Percentiles rank a stretch among this genome's conserved stretches.
phyloP scores from a whole-genome alignment of 495 filamentous ascomycete species.

The Letharia lupina region DNA sequence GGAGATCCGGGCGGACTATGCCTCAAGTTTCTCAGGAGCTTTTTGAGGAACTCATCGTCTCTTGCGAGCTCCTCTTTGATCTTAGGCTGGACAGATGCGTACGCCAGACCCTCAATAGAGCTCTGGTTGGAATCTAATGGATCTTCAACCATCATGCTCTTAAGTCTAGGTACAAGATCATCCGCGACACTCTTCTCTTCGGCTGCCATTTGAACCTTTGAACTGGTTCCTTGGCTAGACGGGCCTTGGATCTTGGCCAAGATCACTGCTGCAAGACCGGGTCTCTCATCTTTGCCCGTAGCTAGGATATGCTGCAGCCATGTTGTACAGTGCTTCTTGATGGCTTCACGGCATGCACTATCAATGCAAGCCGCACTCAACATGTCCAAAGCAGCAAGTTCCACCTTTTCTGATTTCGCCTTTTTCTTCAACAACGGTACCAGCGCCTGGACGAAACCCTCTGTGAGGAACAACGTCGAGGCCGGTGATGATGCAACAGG shows the following conservation, averaged over 20 bases:
- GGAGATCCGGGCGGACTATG: slow-evolving; percentile 41
- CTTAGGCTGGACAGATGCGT: slow-evolving; percentile 70
- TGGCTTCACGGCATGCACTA: slow-evolving; percentile 63
- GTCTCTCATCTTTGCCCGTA: slow-evolving; percentile 52
- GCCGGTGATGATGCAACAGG: slow-evolving; percentile 66
- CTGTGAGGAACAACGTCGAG: slow-evolving; percentile 68
- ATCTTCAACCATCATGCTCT: slow-evolving; percentile 58
- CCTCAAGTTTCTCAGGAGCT: slow-evolving; percentile 52
- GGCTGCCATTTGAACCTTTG: slow-evolving; percentile 32
- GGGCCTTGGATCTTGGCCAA: slow-evolving; percentile 58
- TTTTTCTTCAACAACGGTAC: slow-evolving; percentile 63
- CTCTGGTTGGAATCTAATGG: slow-evolving; percentile 50
- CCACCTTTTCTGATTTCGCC: slow-evolving; percentile 67
- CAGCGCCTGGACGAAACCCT: slow-evolving; percentile 66
- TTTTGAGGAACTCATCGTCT: slow-evolving; percentile 56
- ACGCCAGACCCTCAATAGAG: slow-evolving; percentile 88
- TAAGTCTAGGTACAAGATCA: slow-evolving; percentile 71
- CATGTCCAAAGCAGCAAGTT: slow-evolving; percentile 75
- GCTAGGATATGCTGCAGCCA: slow-evolving; percentile 77
- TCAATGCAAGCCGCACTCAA: slow-evolving; percentile 85
- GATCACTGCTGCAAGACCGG: slow-evolving; percentile 75
- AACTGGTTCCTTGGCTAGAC: slow-evolving; percentile 30
- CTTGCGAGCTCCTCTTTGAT: slow-evolving; percentile 71
- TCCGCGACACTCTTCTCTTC: slow-evolving; percentile 54
- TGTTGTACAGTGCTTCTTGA: slow-evolving; percentile 67